Evolutionary conservation across 2,329 filamentous ascomycete species (phyloP), one percentile per base, ranked within the genome.

Genomic region (Fusarium austroafricanum): DNA sequence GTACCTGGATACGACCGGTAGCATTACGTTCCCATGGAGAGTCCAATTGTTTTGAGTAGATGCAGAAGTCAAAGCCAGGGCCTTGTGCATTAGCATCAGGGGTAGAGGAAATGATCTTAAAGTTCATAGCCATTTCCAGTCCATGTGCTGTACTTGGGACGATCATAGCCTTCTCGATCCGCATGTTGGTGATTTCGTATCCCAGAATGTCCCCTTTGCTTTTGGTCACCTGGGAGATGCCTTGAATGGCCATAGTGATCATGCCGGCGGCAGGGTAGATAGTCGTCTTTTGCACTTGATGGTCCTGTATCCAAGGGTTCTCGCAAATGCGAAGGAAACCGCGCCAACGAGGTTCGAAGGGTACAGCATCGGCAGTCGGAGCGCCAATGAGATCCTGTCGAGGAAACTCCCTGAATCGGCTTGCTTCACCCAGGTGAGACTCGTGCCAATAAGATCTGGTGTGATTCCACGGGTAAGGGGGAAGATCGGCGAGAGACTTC

Each of bases 401-500:
- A 3, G 81, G 79, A 52, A 80, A 80, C 26, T 79, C 75, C 15
- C 83, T 78, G 57, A 83, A 80, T 4, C 84, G 80, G 45, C 80
- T 80, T 12, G 80, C 77, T 15, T 74, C 71, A 20, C 82, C 82
- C 4, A 84, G 70, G 39, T 83, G 81, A 2, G 83, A 83, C 60
- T 88, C 85, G 61, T 84, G 80, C 85, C 86, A 87, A 71, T 86
- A 86, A 2, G 72, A 76, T 26, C 80, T 83, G 26, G 77, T 74
- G 59, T 87, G 85, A 29, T 87, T 85, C 85, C 86, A 88, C 4
- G 83, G 80, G 61, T 87, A 87, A 1, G 80, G 77, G 3, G 86
- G 86, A 31, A 88, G 72, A 58, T 83, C 80, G 2, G 77, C 68
- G 5, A 87, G 74, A 20, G 80, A 80, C 53, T 75, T 76, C n/a